These are phyloP conservation scores for Alternaria gaisen DNA, from an alignment of 2,329 filamentous ascomycete species.

Conservation along the genomic window DNA sequence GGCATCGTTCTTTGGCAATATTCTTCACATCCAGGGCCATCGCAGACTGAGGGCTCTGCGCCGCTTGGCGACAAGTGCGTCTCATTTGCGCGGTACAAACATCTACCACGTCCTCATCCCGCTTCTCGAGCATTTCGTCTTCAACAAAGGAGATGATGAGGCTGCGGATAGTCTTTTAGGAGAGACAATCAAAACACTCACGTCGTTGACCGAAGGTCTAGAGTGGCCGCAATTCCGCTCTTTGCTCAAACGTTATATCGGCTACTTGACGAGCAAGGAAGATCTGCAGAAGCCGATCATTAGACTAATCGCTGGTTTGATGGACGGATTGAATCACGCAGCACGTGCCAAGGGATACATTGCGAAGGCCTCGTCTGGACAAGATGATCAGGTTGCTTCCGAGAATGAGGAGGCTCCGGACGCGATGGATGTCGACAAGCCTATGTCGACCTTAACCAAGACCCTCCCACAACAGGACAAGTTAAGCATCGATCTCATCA, in stretches of 20 bases:
- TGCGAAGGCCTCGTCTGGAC: slow-evolving; percentile 26
- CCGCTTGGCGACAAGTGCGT: slow-evolving; percentile 75
- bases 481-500: slow-evolving; percentile 74
- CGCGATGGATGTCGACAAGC: slow-evolving; percentile 37
- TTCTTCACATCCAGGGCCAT: slow-evolving; percentile 88
- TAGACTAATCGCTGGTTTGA: slow-evolving; percentile 79
- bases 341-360: slow-evolving; percentile 49
- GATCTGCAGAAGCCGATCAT: slow-evolving; percentile 88
- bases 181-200: slow-evolving; percentile 84
- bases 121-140: slow-evolving; percentile 91
- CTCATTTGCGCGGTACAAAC: slow-evolving; percentile 76
- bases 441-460: slow-evolving; percentile 59
- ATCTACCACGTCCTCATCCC: slow-evolving; percentile 89
- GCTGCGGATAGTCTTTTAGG: slow-evolving; percentile 81
- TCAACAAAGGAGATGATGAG: slow-evolving; percentile 81
- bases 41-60: slow-evolving; percentile 85
- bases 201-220: slow-evolving; percentile 75
- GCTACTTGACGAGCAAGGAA: slow-evolving; percentile 80
- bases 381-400: slow-evolving; percentile 55
- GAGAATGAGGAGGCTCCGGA: slow-evolving; percentile 24
- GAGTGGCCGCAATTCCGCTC: slow-evolving; percentile 93
- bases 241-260: slow-evolving; percentile 82
- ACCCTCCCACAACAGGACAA: slow-evolving; percentile 74
- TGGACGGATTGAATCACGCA: slow-evolving; percentile 75
- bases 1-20: slow-evolving; percentile 89